Evolutionary conservation across 2,329 filamentous ascomycete species (phyloP).

Genomic region (Aureobasidium mangrovei): DNA sequence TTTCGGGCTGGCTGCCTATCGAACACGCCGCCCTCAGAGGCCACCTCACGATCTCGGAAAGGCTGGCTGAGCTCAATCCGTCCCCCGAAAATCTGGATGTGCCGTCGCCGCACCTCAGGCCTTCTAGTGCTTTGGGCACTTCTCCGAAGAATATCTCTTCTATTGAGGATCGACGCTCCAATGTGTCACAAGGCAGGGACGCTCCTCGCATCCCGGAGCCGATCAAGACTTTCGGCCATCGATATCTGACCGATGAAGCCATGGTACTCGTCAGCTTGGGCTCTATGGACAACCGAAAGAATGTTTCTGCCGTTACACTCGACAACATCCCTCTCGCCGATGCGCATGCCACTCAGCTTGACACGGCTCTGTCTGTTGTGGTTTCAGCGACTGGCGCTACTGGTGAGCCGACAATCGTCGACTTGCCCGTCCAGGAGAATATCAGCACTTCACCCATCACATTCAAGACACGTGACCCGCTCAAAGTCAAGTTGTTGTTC

Average conservation of each 20-base stretch:
- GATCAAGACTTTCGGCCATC: slow-evolving; percentile 91
- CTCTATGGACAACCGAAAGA: slow-evolving; percentile 87
- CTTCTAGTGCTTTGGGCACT: slow-evolving; percentile 9
- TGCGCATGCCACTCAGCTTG: slow-evolving; percentile 85
- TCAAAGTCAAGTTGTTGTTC: slow-evolving; percentile 81
- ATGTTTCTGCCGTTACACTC: slow-evolving; percentile 68
- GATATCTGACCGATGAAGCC: slow-evolving; percentile 81
- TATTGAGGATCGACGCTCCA: slow-evolving; percentile 39
- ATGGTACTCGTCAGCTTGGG: slow-evolving; percentile 89
- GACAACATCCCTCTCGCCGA: slow-evolving; percentile 81
- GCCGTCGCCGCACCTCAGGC: slow-evolving; percentile 21
- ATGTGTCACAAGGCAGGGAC: slow-evolving; percentile 31
- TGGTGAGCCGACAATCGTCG: slow-evolving; percentile 81
- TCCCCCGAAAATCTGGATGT: slow-evolving; percentile 24
- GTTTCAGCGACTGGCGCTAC: slow-evolving; percentile 76
- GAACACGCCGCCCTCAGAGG: slow-evolving; percentile 89
- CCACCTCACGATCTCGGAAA: slow-evolving; percentile 69
- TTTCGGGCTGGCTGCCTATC: slow-evolving; percentile 86
- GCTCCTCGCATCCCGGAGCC: slow-evolving; percentile 52
- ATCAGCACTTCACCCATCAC: slow-evolving; percentile 88
- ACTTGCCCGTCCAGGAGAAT: slow-evolving; percentile 88
- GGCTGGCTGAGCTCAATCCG: slow-evolving; percentile 52
- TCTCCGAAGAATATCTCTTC: slow-evolving; percentile 46
- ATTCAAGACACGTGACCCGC: slow-evolving; percentile 69
- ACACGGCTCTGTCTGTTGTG: slow-evolving; percentile 86